These are phyloP conservation scores for Volvariella volvacea DNA, from an alignment of 1,284 basidiomycete genomes.

Conservation along the genomic window DNA sequence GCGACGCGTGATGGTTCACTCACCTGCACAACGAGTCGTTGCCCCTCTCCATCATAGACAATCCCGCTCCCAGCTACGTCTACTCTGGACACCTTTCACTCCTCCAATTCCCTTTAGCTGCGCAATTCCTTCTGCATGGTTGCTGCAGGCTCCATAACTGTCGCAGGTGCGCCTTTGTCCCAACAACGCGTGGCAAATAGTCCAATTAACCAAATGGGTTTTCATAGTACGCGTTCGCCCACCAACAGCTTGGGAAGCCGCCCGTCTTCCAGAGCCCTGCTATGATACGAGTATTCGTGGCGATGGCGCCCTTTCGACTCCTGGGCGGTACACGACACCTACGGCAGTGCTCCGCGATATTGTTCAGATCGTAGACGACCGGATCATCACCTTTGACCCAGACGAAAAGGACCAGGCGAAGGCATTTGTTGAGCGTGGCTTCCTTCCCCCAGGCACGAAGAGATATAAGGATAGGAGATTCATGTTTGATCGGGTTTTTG, in stretches of 20 bases:
- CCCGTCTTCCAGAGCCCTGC: slow-evolving; percentile 67
- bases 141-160: slow-evolving; percentile 79
- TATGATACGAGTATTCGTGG: slow-evolving; percentile 69
- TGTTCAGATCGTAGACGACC: slow-evolving; percentile 76
- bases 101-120: slow-evolving; percentile 8
- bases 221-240: slow-evolving; percentile 83
- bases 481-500: slow-evolving; percentile 92
- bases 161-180: slow-evolving; percentile 53
- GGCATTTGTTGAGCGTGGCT: slow-evolving; percentile 75
- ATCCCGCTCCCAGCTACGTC: background rate
- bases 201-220: slow-evolving; percentile 9
- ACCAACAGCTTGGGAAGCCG: slow-evolving; percentile 77
- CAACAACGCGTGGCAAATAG: slow-evolving; percentile 10
- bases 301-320: slow-evolving; percentile 75
- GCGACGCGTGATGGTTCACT: slow-evolving; percentile 34
- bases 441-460: slow-evolving; percentile 77
- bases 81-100: background rate
- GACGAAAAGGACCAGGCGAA: slow-evolving; percentile 76
- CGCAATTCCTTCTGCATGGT: slow-evolving; percentile 47
- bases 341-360: slow-evolving; percentile 63
- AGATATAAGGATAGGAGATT: slow-evolving; percentile 92
- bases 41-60: too few species aligned
- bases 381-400: slow-evolving; percentile 92
- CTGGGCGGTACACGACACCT: slow-evolving; percentile 40
- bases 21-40: slow-evolving; percentile 13